Conservation (phyloP, 2,329 filamentous ascomycete species). For the Peltaster fructicola region DNA sequence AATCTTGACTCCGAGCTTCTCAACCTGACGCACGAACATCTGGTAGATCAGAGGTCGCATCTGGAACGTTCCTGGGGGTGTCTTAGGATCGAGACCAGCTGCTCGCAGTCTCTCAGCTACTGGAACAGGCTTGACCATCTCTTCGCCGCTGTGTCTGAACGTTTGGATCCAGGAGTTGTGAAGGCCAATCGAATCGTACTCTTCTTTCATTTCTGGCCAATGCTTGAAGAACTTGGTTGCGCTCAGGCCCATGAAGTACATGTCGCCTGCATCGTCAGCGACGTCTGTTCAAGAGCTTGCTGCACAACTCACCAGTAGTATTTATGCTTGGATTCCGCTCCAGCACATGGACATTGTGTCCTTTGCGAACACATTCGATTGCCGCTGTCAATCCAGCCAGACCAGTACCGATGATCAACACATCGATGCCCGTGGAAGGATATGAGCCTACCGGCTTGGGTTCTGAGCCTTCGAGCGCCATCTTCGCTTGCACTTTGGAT, state of each 20-base stretch:
- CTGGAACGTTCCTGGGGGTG: conserved; percentile 36
- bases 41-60: conserved; percentile 38
- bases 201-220: conserved; percentile 34
- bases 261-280: conserved; percentile 28
- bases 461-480: conserved; percentile 17
- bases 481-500: no score
- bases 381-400: conserved; percentile 16
- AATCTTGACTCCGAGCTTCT: conserved; percentile 26
- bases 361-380: conserved; percentile 17
- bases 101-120: conserved; percentile 33
- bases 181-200: conserved; percentile 35
- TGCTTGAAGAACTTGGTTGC: conserved; percentile 38
- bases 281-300: neutral
- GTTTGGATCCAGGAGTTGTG: conserved; percentile 39
- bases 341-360: conserved; percentile 15
- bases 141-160: conserved; percentile 35
- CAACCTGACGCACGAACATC: conserved; percentile 35
- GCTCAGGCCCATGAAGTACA: conserved; percentile 42
- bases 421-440: conserved; percentile 19
- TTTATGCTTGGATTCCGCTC: conserved; percentile 29
- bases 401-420: conserved; percentile 17
- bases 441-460: conserved; percentile 36
- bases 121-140: conserved; percentile 30
- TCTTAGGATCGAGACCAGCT: conserved; percentile 27
- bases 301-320: conserved; percentile 27